Evolutionary conservation across 192 early-diverging fungal species (phyloP).

Genomic region (Chytriomyces sp.): DNA sequence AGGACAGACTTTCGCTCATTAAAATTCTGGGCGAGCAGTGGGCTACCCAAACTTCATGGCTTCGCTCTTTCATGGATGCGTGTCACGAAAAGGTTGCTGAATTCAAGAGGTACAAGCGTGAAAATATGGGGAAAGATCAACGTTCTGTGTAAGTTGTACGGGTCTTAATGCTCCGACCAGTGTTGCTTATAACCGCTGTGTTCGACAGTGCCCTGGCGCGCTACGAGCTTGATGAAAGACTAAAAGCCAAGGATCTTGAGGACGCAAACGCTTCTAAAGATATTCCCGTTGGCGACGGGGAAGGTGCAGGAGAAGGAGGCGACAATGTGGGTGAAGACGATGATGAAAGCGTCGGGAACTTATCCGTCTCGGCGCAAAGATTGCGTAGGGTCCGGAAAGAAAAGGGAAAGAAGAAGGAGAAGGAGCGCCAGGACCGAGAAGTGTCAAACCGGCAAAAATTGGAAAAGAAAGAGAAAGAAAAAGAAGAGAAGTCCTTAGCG

Average conservation of each 20-base stretch:
- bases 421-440: constrained; percentile 43
- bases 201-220: not conserved
- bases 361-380: constrained; percentile 18
- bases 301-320: not conserved
- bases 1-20: not conserved
- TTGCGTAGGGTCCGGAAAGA: constrained; percentile 24
- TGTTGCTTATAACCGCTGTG: not conserved
- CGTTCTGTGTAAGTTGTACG: constrained; percentile 19
- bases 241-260: not conserved
- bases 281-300: not conserved
- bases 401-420: constrained; percentile 40
- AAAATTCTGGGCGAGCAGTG: constrained; percentile 10
- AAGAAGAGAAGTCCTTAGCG: constrained; percentile 19
- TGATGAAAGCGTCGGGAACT: not conserved
- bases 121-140: constrained; percentile 24
- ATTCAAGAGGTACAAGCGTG: constrained; percentile 23
- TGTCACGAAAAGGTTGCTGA: constrained; percentile 25
- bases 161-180: not conserved
- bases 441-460: constrained; percentile 34
- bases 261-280: not conserved
- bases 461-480: constrained; percentile 40
- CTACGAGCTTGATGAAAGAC: constrained; percentile 19
- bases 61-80: not conserved
- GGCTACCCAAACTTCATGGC: not conserved
- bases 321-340: not conserved